A percentile compares a stretch with the other conserved stretches of the same genome.
Evolutionary conservation across 2,329 filamentous ascomycete genomes (phyloP).

Genomic region (Fusarium illudens): DNA sequence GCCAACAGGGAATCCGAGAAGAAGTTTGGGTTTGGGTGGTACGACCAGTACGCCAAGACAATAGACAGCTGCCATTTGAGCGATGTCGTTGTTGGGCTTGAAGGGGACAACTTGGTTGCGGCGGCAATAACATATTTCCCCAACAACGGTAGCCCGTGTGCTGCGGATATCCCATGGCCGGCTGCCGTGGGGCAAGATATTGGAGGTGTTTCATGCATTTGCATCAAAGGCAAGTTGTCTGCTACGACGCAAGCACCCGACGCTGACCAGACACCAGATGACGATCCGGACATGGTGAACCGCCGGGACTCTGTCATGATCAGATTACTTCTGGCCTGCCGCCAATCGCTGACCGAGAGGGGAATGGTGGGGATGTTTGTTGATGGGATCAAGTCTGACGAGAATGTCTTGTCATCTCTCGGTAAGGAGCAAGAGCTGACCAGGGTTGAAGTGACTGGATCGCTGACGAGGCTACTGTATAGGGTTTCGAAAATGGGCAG

Average conservation of each 20-base stretch:
- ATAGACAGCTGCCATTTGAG: slow-evolving; percentile 57
- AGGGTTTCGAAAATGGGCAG: slow-evolving; percentile 68
- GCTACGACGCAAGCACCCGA: background rate
- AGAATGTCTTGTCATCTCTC: slow-evolving; percentile 60
- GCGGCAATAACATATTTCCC: slow-evolving; percentile 64
- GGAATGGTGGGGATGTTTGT: slow-evolving; percentile 65
- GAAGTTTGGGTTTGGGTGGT: slow-evolving; percentile 64
- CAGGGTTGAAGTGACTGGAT: background rate
- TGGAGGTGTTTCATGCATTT: slow-evolving; percentile 69
- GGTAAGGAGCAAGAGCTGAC: slow-evolving; percentile 52
- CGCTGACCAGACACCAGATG: slow-evolving; percentile 48
- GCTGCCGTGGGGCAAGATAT: slow-evolving; percentile 58
- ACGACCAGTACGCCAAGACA: slow-evolving; percentile 65
- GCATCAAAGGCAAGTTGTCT: slow-evolving; percentile 59
- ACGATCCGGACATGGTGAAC: slow-evolving; percentile 53
- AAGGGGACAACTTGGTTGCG: slow-evolving; percentile 59
- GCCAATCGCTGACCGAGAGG: slow-evolving; percentile 55
- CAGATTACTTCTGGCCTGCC: slow-evolving; percentile 63
- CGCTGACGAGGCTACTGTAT: slow-evolving; percentile 14
- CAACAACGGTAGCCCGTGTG: slow-evolving; percentile 54
- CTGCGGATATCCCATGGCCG: slow-evolving; percentile 65
- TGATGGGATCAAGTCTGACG: slow-evolving; percentile 61
- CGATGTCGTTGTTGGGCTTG: slow-evolving; percentile 64
- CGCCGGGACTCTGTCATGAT: slow-evolving; percentile 60
- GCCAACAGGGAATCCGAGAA: slow-evolving; percentile 58